These are phyloP conservation scores for Pythium insidiosum DNA, from an alignment of 352 stramenopile species.

Conservation along the genomic window DNA sequence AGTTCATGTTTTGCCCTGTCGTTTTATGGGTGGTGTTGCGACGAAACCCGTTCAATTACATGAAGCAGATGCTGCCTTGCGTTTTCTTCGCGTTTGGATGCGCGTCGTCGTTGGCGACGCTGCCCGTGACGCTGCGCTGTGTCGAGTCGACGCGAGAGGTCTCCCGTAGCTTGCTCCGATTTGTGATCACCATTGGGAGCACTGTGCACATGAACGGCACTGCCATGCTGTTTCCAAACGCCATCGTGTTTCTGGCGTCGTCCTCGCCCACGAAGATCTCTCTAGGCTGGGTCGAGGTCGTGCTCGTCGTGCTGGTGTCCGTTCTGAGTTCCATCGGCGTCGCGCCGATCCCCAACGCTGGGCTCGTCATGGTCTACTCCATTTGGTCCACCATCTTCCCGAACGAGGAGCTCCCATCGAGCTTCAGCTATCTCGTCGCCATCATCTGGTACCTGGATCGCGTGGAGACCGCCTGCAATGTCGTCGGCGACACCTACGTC, in stretches of 20 bases:
- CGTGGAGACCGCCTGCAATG: constrained; percentile 63
- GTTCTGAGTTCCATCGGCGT: constrained; percentile 51
- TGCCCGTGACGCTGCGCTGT: constrained; percentile 60
- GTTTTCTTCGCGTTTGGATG: constrained; percentile 61
- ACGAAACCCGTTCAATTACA: constrained; percentile 51
- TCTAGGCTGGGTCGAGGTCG: constrained; percentile 34
- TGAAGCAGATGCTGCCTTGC: constrained; percentile 54
- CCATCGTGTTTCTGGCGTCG: constrained; percentile 57
- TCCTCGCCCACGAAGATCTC: constrained; percentile 21
- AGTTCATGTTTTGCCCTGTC: constrained; percentile 49
- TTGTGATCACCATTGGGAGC: constrained; percentile 64
- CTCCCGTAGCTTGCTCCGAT: constrained; percentile 42
- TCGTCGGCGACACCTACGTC: constrained; percentile 60
- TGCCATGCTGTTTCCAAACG: constrained; percentile 62
- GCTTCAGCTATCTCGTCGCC: constrained; percentile 65
- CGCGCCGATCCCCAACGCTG: constrained; percentile 62
- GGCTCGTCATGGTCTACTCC: constrained; percentile 68
- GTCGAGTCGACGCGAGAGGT: constrained; percentile 54
- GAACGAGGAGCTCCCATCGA: constrained; percentile 33
- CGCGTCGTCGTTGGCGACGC: constrained; percentile 53
- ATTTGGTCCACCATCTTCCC: constrained; percentile 69
- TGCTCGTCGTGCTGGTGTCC: constrained; percentile 58
- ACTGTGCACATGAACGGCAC: constrained; percentile 75
- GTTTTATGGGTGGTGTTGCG: constrained; percentile 32
- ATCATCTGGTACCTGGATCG: constrained; percentile 69